Conservation (phyloP, 78 protist species). For the Dictyostelium firmibasis region DNA sequence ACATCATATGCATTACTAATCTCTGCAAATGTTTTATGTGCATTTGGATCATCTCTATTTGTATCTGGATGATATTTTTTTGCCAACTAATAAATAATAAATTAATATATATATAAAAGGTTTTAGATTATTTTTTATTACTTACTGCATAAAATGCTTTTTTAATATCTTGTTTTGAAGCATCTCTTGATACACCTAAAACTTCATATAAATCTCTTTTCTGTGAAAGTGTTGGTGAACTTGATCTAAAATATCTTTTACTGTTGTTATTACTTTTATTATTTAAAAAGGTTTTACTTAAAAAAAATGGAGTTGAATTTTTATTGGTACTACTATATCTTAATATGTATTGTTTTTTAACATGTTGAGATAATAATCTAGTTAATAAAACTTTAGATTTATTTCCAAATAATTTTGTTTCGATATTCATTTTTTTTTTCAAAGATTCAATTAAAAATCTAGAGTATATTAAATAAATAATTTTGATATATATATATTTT, state of each 20-base stretch:
- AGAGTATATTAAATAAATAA: neutral
- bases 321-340: neutral
- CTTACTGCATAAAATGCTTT: constrained; percentile 76
- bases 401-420: neutral
- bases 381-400: neutral
- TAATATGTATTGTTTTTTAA: neutral
- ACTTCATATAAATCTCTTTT: constrained; percentile 80
- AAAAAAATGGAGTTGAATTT: neutral
- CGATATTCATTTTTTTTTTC: neutral
- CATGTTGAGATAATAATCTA: neutral
- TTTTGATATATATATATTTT: too few species aligned
- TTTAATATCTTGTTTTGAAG: constrained; percentile 71
- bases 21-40: constrained; percentile 71
- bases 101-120: too few species aligned
- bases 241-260: constrained; percentile 46
- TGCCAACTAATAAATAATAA: constrained; percentile 33
- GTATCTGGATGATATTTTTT: constrained; percentile 82
- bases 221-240: constrained; percentile 19
- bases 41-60: constrained; percentile 63
- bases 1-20: constrained; percentile 74
- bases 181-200: constrained; percentile 57
- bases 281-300: neutral
- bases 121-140: too few species aligned
- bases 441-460: neutral
- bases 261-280: neutral